Evolutionary conservation across 192 early-diverging fungal species (phyloP), one percentile per base, ranked within the genome.

Genomic region (Coemansia sp.): DNA sequence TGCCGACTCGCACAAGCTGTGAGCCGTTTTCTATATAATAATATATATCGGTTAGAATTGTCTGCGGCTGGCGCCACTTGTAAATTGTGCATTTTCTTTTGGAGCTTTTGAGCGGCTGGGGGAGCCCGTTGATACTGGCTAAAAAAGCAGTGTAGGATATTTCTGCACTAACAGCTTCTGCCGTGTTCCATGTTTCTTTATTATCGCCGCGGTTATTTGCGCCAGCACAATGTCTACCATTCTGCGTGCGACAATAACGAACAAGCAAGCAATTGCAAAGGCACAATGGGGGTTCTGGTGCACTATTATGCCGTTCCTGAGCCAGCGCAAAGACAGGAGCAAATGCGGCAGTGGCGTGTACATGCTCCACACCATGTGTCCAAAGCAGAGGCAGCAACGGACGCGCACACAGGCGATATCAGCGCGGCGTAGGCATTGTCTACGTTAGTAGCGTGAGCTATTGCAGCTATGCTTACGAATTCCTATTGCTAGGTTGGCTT

Each of bases 1-100:
- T 45, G 54, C 66, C 3, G 68, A 50, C 4, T 72, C 78, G 8
- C 78, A 75, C 42, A 81, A 81, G 70, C 62, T 81, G 63, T 81
- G 44, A 67, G 21, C 33, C 14, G 33, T 13, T n/a, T 57, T 35
- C n/a, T 6, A 29, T 39, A 16, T 14, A 4, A 41, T 14, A 41
- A 16, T 41, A 4, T 62, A 19, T 39, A 51, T 27, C 34, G 42
- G 44, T 66, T 27, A 24, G 54, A n/a, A 59, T 59, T 59, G 56
- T 59, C 33, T 59, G 56, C 56, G 31, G 56, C 17, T 59, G 34
- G 6, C n/a, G 34, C 56, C 34, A 59, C 56, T 59, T 19, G 34
- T 7, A 16, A 36, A 51, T 35, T 50, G 44, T 64, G 33, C 31
- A 42, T 64, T 64, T 27, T 51, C 48, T 46, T 63, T 24, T 27